Evolutionary conservation across 2,329 filamentous ascomycete species (phyloP).

Genomic region (Colletotrichum musicola): DNA sequence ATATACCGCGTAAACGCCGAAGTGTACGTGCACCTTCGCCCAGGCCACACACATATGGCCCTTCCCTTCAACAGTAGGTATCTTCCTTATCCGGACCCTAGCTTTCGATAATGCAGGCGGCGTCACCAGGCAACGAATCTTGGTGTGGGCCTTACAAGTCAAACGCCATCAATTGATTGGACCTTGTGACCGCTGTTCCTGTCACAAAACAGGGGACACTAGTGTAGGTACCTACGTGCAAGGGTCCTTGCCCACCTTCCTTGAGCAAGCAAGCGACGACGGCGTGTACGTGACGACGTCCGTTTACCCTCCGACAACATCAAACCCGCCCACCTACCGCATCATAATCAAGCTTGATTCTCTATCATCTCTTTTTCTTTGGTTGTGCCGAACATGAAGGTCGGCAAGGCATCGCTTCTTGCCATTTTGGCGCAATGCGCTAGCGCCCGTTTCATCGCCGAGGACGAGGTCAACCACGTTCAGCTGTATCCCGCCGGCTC

Average conservation of each 20-base stretch:
- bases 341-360: slow-evolving; percentile 17
- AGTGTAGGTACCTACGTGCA: neutral
- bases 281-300: slow-evolving; percentile 12
- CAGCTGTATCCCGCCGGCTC: slow-evolving; percentile 59
- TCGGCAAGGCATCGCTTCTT: slow-evolving; percentile 64
- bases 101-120: slow-evolving; percentile 2
- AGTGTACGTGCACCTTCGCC: too few species aligned
- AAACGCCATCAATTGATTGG: slow-evolving; percentile 2
- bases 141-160: slow-evolving; percentile 1
- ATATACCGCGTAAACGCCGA: too few species aligned
- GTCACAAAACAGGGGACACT: slow-evolving; percentile 16
- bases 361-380: neutral
- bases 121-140: slow-evolving; percentile 18
- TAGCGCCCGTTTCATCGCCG: slow-evolving; percentile 69
- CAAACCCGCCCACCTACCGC: slow-evolving; percentile 20
- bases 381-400: slow-evolving; percentile 59
- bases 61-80: too few species aligned
- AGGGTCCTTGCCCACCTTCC: slow-evolving; percentile 10
- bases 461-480: slow-evolving; percentile 63
- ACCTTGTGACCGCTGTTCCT: neutral
- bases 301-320: slow-evolving; percentile 16
- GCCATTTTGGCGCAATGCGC: slow-evolving; percentile 67
- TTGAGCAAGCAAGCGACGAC: slow-evolving; percentile 1
- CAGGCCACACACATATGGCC: too few species aligned
- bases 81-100: slow-evolving; percentile 9